phyloP scores from a whole-genome alignment of 2,329 filamentous ascomycete species.

The Aspergillus japonicus region DNA sequence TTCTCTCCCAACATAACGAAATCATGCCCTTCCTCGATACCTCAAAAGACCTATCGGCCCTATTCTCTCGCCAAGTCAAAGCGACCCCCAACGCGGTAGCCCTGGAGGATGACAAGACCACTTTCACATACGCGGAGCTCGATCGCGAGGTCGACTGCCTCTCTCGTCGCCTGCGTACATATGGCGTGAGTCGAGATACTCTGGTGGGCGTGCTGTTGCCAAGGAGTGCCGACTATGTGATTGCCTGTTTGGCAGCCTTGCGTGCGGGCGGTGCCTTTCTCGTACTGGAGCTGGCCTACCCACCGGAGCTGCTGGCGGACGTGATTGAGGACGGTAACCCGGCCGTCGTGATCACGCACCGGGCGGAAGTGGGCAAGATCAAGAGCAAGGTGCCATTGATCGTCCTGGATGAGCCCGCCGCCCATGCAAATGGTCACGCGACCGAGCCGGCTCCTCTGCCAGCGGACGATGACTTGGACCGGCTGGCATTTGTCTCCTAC shows the following conservation, averaged over 20 bases:
- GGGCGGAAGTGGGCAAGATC: conserved; percentile 64
- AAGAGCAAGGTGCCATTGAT: conserved; percentile 62
- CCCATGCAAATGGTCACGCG: conserved; percentile 38
- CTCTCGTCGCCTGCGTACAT: conserved; percentile 60
- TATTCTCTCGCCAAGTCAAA: conserved; percentile 68
- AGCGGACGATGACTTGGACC: conserved; percentile 66
- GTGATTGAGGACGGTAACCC: conserved; percentile 75
- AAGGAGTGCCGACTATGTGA: conserved; percentile 74
- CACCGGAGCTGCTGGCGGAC: conserved; percentile 69
- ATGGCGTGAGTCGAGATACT: conserved; percentile 70
- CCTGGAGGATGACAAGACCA: conserved; percentile 66
- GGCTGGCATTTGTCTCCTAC: conserved; percentile 77
- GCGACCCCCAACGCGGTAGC: conserved; percentile 68
- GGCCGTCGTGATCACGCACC: conserved; percentile 67
- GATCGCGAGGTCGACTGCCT: conserved; percentile 66
- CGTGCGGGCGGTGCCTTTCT: conserved; percentile 77
- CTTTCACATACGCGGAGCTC: conserved; percentile 71
- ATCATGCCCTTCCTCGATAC: conserved; percentile 67
- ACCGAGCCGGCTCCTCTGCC: conserved; percentile 54
- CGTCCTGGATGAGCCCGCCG: conserved; percentile 55
- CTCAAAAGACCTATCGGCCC: conserved; percentile 68
- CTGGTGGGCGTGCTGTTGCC: conserved; percentile 74
- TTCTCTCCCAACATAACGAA: background rate
- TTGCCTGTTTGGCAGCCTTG: conserved; percentile 74
- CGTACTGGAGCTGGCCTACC: conserved; percentile 77